Evolutionary conservation across 108 stramenopile genomes (phyloP), one percentile per base, ranked within the genome.

Genomic region (Pseudonitzschia pungens): DNA sequence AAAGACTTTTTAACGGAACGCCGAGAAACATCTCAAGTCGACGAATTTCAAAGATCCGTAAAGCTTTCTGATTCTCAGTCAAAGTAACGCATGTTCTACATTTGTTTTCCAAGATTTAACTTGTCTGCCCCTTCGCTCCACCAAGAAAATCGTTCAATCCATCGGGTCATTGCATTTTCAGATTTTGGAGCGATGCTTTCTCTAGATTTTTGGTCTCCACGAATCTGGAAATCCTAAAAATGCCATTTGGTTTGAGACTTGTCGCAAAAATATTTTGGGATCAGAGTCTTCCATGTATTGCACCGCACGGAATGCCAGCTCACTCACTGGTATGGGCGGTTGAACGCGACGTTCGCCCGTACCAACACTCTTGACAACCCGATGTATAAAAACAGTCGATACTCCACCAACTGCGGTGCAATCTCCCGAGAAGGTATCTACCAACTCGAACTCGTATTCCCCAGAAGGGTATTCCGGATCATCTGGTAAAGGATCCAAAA

Each of bases 341-440:
- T 52, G 57, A 44, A 51, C 24, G 24, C 63, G 71, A 41, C 73
- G 83, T 20, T 75, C 75, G 62, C 83, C 77, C 20, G 71, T 81
- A 45, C 74, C 68, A 53, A 69, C 26, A 20, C 88, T 87, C 50
- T 71, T 69, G 26, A 60, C 70, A 22, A 93, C 84, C 18, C 87
- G 81, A 64, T 93, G 88, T 36, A 93, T 85, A 53, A 86, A 89
- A 26, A 87, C 92, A 1, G 89, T 89, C 9, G 88, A 89, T 66
- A 60, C 56, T 65, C 92, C 92, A 42, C 92, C 92, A 48, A 83
- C 77, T 4, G 89, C 68, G 80, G 85, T 83, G 68, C 87, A 88
- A 43, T 71, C 75, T 21, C 92, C 92, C 72, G 83, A 79, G 27
- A 89, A 63, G 14, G 63, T 76, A 55, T 93, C 92, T 32, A 93